Evolutionary conservation across 208 protist species (phyloP).

Genomic region (Willaertia magna): DNA sequence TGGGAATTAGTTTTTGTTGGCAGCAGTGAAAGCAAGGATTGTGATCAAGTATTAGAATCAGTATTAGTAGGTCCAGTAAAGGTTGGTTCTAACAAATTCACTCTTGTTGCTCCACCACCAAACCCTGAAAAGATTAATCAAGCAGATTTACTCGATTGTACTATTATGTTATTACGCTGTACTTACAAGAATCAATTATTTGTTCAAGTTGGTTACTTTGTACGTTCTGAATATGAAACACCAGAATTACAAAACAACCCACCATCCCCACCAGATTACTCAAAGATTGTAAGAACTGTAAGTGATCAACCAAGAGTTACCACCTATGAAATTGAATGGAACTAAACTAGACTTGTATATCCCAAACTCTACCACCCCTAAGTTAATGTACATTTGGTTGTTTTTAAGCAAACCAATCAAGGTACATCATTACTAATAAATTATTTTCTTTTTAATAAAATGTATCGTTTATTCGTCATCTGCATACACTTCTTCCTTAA

Average conservation of each 20-base stretch:
- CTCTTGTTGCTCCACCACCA: slow-evolving; percentile 76
- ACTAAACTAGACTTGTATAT: no score
- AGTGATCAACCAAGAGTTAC: slow-evolving; percentile 43
- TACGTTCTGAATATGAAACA: slow-evolving; percentile 82
- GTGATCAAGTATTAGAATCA: slow-evolving; percentile 88
- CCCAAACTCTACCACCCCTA: no score
- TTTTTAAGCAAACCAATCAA: no score
- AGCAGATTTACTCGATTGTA: slow-evolving; percentile 82
- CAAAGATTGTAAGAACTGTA: slow-evolving; percentile 39
- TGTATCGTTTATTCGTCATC: no score
- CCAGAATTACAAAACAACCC: slow-evolving; percentile 32
- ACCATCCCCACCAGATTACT: slow-evolving; percentile 31
- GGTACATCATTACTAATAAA: no score
- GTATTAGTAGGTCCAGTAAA: slow-evolving; percentile 87
- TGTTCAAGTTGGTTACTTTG: slow-evolving; percentile 89
- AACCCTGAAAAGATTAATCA: slow-evolving; percentile 67
- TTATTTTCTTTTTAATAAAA: no score
- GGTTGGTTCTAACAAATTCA: slow-evolving; percentile 78
- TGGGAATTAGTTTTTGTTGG: slow-evolving; percentile 94
- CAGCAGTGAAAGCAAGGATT: slow-evolving; percentile 69
- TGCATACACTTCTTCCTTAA: no score
- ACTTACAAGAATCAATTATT: slow-evolving; percentile 85
- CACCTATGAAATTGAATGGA: slow-evolving; percentile 44
- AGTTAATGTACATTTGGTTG: no score
- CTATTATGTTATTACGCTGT: slow-evolving; percentile 86